Evolutionary conservation across 2,329 filamentous ascomycete species (phyloP), one percentile per base, ranked within the genome.

Genomic region (Lecanicillium sp.): DNA sequence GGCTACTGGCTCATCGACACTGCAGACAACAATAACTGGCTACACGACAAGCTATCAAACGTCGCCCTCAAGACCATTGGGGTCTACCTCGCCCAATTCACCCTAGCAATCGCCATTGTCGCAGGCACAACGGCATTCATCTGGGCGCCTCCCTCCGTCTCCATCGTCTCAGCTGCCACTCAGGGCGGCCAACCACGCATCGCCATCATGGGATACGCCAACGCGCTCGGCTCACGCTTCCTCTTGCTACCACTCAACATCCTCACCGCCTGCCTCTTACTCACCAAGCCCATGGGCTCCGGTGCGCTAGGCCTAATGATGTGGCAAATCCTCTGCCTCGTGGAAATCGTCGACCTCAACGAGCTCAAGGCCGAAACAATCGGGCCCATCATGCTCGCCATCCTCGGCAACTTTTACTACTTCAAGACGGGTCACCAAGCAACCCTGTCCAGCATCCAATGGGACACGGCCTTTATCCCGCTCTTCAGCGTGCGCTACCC

Each of bases 371-470:
- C 75, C 35, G 80, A 79, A 32, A 71, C 87, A 6, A 83, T 96
- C 50, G 90, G 88, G 0, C 89, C 92, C 15, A 68, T 92, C 29
- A 72, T 94, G 45, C 75, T 96, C 18, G 90, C 80, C 9, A 65
- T 96, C n/a, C 76, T 98, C 1, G 92, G 89, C 43, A 87, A 84
- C 52, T 94, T 90, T 62, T 82, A 95, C 67, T 98, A 81, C 68
- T 98, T 98, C 77, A 95, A 94, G 57, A 98, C 92, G 0, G 92
- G 92, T 44, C 92, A 98, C 60, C 90, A 96, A 62, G 90, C 90
- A 11, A 83, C 80, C 0, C 73, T 95, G 17, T 75, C 81, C 49
- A 85, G 80, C 48, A 90, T 98, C 54, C 92, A 98, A 56, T 98
- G 92, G 92, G 92, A 98, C 63, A 77, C 78, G 15, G 90, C 88